Base-by-base conservation (phyloP, 2,329 filamentous ascomycete species). In the Pseudogymnoascus sp. region DNA sequence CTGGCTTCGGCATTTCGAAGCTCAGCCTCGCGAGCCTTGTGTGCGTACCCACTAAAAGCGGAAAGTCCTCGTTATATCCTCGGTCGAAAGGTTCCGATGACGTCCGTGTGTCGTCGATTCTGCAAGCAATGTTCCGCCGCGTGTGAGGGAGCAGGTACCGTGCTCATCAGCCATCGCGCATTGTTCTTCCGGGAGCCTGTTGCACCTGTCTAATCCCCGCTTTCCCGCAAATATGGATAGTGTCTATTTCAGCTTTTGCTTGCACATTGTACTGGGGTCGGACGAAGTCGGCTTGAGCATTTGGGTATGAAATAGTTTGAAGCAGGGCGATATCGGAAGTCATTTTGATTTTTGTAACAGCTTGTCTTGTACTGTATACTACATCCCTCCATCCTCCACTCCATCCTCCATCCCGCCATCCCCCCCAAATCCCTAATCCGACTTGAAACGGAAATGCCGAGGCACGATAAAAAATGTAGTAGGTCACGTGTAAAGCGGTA, bases 41-140 rank as follows among this genome's bases (percentile, higher is more conserved):
- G 49, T 55, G 49, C 49, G 49, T 55, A 55, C 49, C 49, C 49
- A 55, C 49, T 55, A 55, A 55, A 55, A 33, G 49, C 49, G 49
- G 29, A 55, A 55, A 55, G 33, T 55, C 49, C 49, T 35, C 19
- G 49, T 55, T 55, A 55, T 55, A 55, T 35, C 49, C 49, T 55
- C 49, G 49, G 49, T 55, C 49, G 49, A 55, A 55, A 55, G 49
- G 49, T 55, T 35, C 49, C 49, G 49, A 55, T 55, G 49, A 55
- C 49, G 49, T 55, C 29, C 29, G 49, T 55, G 49, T 55, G 49
- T 33, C 2, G 10, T 21, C 8, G 29, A 55, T 21, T 55, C 49
- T 55, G 49, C 49, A 55, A 55, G 29, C 49, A 55, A 33, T 55
- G 31, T 49, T 35, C 49, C 11, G 10, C 16, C 2, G 29, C 49